phyloP scores from a whole-genome alignment of 1,284 basidiomycete genomes.

The Ustilago cynodontis region DNA sequence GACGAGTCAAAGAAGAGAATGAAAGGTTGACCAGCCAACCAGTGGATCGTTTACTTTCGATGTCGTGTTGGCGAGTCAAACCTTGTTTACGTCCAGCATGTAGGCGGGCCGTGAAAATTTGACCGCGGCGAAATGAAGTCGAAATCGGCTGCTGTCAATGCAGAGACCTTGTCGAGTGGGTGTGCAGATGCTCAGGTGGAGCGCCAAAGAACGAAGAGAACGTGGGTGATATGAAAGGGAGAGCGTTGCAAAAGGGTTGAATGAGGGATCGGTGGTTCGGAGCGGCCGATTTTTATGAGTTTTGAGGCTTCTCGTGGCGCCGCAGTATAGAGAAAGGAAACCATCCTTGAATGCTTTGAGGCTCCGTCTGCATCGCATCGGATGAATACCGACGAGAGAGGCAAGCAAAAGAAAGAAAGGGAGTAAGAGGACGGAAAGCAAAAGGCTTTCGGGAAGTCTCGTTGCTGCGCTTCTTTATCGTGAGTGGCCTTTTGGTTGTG shows the following conservation, averaged over 20 bases:
- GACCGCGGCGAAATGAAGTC: conserved; percentile 11
- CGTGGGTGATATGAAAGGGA: background rate
- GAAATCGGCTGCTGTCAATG: background rate
- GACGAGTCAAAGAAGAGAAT: background rate
- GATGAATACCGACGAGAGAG: background rate
- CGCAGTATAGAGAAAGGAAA: background rate
- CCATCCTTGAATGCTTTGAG: background rate
- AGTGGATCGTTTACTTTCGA: conserved; percentile 5
- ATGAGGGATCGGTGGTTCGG: conserved; percentile 1
- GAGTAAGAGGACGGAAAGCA: background rate
- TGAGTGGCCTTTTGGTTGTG: background rate
- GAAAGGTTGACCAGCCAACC: conserved; percentile 4
- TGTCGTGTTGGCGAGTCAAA: conserved; percentile 2
- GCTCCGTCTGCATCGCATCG: background rate
- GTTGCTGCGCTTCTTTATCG: conserved; percentile 7
- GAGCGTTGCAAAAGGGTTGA: background rate
- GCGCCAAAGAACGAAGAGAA: background rate
- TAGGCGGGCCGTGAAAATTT: background rate
- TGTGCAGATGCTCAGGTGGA: too few species aligned
- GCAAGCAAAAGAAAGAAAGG: background rate
- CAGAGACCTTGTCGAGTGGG: too few species aligned
- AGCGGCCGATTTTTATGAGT: background rate
- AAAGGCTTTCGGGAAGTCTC: background rate
- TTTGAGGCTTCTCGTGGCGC: background rate
- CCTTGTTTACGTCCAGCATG: conserved; percentile 1